These are phyloP conservation scores for Pseudocercospora pini-densiflorae DNA, from an alignment of 2,329 filamentous ascomycete species.

Conservation along the genomic window DNA sequence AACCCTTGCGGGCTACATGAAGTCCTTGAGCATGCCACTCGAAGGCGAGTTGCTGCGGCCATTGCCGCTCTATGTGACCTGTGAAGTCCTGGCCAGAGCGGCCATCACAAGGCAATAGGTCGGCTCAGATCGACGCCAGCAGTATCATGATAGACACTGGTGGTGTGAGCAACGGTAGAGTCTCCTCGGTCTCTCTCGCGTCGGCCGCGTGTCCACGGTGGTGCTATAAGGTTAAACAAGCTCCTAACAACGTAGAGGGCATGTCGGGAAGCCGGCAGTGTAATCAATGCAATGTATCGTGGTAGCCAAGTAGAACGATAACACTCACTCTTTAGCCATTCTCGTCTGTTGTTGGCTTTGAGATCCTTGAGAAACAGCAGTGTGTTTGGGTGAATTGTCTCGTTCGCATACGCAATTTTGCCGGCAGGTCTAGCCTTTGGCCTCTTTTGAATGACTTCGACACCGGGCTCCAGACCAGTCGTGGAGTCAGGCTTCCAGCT, in stretches of 20 bases:
- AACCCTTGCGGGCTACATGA: background rate
- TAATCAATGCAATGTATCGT: background rate
- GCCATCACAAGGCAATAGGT: background rate
- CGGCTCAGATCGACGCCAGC: background rate
- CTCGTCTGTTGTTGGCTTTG: constrained; percentile 63
- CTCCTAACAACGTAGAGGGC: background rate
- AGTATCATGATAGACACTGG: background rate
- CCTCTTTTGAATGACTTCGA: constrained; percentile 65
- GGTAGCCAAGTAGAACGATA: background rate
- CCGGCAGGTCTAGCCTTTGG: constrained; percentile 66
- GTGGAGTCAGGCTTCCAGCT: constrained; percentile 62
- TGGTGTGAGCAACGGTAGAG: background rate
- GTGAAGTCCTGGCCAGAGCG: background rate
- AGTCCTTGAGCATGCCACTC: background rate
- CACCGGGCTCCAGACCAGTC: constrained; percentile 61
- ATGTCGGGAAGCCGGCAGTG: background rate
- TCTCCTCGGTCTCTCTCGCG: background rate
- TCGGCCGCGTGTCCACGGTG: background rate
- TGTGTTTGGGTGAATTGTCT: constrained; percentile 67
- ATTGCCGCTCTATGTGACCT: background rate
- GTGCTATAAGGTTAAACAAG: background rate
- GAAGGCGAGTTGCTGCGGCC: background rate
- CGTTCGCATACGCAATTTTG: constrained; percentile 60
- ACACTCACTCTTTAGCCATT: constrained; percentile 65
- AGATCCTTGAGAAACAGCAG: constrained; percentile 64